phyloP scores from a whole-genome alignment of 2,329 filamentous ascomycete genomes.

The Neofusicoccum umdonicola region DNA sequence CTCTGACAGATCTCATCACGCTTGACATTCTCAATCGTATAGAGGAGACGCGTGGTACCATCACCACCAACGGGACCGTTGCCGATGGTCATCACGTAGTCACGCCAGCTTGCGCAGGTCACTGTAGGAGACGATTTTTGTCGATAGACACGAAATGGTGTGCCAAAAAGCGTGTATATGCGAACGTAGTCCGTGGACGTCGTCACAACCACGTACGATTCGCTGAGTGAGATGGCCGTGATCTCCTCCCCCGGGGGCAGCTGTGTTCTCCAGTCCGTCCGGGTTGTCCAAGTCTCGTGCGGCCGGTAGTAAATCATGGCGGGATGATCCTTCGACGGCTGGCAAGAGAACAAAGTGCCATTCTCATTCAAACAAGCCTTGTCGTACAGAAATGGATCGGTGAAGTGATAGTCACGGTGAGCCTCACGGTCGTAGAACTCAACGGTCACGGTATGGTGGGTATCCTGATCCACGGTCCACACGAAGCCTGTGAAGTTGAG shows the following conservation, averaged over 20 bases:
- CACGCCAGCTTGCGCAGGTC: constrained; percentile 88
- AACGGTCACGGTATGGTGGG: constrained; percentile 83
- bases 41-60: constrained; percentile 74
- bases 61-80: constrained; percentile 83
- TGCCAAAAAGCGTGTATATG: constrained; percentile 88
- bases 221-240: constrained; percentile 83
- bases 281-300: constrained; percentile 92
- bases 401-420: constrained; percentile 95
- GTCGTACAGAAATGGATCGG: constrained; percentile 92
- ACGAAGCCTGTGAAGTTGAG: constrained; percentile 92
- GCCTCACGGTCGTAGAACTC: constrained; percentile 96
- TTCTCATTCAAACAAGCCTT: constrained; percentile 87
- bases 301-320: constrained; percentile 93
- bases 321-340: constrained; percentile 59
- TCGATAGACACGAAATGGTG: constrained; percentile 83
- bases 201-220: constrained; percentile 85
- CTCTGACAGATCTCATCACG: constrained; percentile 91
- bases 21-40: constrained; percentile 93
- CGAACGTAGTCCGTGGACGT: constrained; percentile 87
- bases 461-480: constrained; percentile 96
- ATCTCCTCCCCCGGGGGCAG: constrained; percentile 86
- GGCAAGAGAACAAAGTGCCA: constrained; percentile 81
- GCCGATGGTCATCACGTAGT: constrained; percentile 94
- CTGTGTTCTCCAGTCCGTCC: constrained; percentile 84
- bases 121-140: constrained; percentile 89